Conservation (phyloP, 2,329 filamentous ascomycete species). For the Reticulascus tulasneorum region DNA sequence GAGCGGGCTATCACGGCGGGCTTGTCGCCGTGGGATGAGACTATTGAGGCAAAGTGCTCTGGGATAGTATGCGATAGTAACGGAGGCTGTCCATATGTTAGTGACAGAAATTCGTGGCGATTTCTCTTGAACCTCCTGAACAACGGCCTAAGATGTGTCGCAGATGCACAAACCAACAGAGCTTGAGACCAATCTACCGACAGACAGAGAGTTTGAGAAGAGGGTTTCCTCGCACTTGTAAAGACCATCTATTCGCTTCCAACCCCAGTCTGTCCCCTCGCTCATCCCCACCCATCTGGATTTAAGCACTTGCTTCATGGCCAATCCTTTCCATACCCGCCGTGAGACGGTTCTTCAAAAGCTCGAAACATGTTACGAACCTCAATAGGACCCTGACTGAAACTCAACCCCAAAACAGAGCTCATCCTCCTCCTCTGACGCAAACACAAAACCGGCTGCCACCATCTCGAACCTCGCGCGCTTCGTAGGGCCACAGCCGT, state of each 20-base stretch:
- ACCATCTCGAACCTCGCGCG: neutral
- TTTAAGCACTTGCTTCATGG: too few species aligned
- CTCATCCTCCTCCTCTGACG: conserved; percentile 1
- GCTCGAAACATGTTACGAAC: too few species aligned
- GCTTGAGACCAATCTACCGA: neutral
- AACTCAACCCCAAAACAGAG: conserved; percentile 1
- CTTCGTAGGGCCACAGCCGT: neutral
- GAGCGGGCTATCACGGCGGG: conserved; percentile 52
- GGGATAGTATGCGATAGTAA: conserved; percentile 67
- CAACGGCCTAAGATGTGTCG: neutral
- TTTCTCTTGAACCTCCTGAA: neutral
- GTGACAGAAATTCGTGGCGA: neutral
- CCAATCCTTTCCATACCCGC: too few species aligned
- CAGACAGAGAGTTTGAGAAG: neutral
- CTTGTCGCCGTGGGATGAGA: conserved; percentile 60
- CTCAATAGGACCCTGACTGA: conserved; percentile 7
- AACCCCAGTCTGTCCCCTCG: too few species aligned
- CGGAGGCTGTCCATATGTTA: conserved; percentile 47
- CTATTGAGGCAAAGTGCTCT: conserved; percentile 65
- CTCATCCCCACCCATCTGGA: too few species aligned
- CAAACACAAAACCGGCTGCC: neutral
- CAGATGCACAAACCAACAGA: neutral
- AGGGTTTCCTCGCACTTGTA: too few species aligned
- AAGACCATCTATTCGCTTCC: too few species aligned
- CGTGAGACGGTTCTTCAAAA: too few species aligned